Evolutionary conservation across 2,329 filamentous ascomycete species (phyloP), one percentile per base, ranked within the genome.

Genomic region (Fusarium heterosporum): DNA sequence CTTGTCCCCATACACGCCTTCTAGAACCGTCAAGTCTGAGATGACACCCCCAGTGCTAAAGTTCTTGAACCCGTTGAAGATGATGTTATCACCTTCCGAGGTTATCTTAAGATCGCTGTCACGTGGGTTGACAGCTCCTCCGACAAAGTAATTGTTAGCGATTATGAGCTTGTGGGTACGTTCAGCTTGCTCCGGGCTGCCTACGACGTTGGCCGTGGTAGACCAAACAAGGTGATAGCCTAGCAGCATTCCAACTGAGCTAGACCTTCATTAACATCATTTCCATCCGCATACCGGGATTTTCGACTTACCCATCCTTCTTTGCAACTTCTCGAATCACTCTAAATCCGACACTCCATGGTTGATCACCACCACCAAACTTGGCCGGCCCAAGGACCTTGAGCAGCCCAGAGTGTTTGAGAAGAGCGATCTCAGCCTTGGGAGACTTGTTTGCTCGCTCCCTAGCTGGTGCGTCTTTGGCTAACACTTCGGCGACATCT

Each of bases 21-120:
- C 88, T 0, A 91, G 81, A 0, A 90, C 86, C 0, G 87, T 90
- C 19, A 90, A 76, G 59, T 91, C 88, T 0, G 87, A 89, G 3
- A 91, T 81, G 0, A 89, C 87, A 26, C 88, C 88, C 1, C 89
- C 89, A 0, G 88, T 91, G 71, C 88, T 90, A 80, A 90, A 90
- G 76, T 85, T 81, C 74, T 91, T 91, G 75, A 81, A 82, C 2
- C 88, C 87, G 58, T 85, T 85, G 74, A 89, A 90, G 3, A 88
- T 73, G 14, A 90, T 74, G 4, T 82, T 77, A 6, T 87, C 83
- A 2, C 84, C 86, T 1, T 86, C 80, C 2, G 80, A 75, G 0
- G 80, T 85, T 61, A 67, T 90, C n/a, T 59, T 60, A 4, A 60
- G 56, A 51, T 60, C 87, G 38, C 78, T 86, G 71, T 90, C 87